phyloP scores from a whole-genome alignment of 768 basidiomycete species.

The Suillus weaverae region DNA sequence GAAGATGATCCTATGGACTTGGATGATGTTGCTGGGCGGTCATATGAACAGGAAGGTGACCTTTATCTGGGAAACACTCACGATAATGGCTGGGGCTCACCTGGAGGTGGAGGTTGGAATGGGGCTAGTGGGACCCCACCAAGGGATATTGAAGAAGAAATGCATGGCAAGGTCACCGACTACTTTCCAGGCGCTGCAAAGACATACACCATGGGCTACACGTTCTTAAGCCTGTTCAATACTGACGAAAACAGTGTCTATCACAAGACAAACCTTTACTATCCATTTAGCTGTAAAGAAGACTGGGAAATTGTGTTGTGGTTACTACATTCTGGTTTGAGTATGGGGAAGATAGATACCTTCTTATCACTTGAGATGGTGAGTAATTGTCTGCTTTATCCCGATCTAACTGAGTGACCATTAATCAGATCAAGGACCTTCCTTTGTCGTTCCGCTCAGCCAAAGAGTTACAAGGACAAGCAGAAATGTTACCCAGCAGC shows the following conservation, averaged over 20 bases:
- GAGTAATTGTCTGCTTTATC: no score
- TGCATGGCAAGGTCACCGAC: background rate
- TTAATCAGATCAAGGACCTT: conserved; percentile 3
- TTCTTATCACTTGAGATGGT: no score
- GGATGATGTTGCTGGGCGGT: no score
- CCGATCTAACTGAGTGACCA: no score
- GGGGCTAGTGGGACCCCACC: no score
- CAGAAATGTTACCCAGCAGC: conserved; percentile 26
- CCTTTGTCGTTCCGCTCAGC: conserved; percentile 25
- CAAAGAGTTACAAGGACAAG: conserved; percentile 20
- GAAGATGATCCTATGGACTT: background rate
- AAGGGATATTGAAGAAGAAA: background rate
- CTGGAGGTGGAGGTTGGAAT: no score
- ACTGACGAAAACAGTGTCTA: background rate
- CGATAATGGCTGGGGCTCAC: background rate
- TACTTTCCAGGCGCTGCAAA: background rate
- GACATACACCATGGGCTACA: background rate
- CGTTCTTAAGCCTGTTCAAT: background rate
- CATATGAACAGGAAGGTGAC: background rate
- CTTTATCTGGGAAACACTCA: background rate
- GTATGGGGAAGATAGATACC: no score
- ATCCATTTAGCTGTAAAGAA: no score
- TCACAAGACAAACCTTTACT: background rate
- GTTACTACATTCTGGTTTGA: no score
- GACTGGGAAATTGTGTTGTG: no score